phyloP scores from a whole-genome alignment of 179 eudicot genomes.

The Nepenthes alata region DNA sequence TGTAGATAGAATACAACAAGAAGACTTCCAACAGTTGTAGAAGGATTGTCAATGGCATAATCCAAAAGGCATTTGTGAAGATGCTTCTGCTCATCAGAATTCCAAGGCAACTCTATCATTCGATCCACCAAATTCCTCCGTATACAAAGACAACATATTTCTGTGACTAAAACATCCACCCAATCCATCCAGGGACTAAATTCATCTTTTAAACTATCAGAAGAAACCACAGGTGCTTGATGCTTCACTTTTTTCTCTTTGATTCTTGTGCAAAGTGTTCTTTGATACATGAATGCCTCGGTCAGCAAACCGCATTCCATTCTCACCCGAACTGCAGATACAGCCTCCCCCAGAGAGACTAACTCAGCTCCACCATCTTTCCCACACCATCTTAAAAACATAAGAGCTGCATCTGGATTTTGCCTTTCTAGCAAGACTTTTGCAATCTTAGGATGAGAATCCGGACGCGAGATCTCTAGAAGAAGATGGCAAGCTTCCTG shows the following conservation, averaged over 20 bases:
- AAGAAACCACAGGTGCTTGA: slow-evolving; percentile 19
- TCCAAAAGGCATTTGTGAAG: slow-evolving; percentile 69
- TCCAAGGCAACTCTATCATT: slow-evolving; percentile 87
- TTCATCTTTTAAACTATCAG: slow-evolving; percentile 29
- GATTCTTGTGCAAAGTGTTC: slow-evolving; percentile 47
- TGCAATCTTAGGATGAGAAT: slow-evolving; percentile 89
- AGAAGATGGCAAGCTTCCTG: slow-evolving; percentile 87
- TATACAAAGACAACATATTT: slow-evolving; percentile 77
- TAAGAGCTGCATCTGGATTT: slow-evolving; percentile 86
- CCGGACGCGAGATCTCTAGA: slow-evolving; percentile 76
- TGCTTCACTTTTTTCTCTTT: slow-evolving; percentile 51
- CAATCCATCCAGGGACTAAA: slow-evolving; percentile 41
- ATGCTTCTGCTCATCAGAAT: slow-evolving; percentile 69
- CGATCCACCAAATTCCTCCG: slow-evolving; percentile 73
- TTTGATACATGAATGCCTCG: slow-evolving; percentile 93
- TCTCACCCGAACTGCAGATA: slow-evolving; percentile 74
- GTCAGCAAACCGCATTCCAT: slow-evolving; percentile 89
- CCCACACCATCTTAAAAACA: slow-evolving; percentile 90
- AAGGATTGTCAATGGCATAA: slow-evolving; percentile 47
- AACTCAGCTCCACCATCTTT: slow-evolving; percentile 54
- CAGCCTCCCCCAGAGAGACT: slow-evolving; percentile 69
- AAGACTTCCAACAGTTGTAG: slow-evolving; percentile 61
- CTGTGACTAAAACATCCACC: slow-evolving; percentile 72
- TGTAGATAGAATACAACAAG: slow-evolving; percentile 87
- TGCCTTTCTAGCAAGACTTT: slow-evolving; percentile 76